Conservation (phyloP, 2,329 filamentous ascomycete species). For the Calycina herbarum region DNA sequence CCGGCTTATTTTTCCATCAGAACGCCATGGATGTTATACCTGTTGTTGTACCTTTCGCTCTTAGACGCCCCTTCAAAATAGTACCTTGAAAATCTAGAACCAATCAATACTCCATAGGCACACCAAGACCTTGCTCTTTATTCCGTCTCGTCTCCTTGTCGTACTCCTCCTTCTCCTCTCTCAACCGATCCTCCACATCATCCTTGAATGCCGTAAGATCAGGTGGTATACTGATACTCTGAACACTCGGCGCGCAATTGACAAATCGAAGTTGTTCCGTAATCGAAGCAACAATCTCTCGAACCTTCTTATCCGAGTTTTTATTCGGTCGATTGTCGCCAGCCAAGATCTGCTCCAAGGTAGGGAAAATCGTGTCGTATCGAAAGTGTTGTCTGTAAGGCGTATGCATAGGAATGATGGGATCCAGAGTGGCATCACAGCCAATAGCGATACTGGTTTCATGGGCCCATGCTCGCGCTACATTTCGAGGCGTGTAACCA, state of each 20-base stretch:
- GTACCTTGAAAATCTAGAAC: not conserved
- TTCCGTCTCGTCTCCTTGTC: conserved; percentile 54
- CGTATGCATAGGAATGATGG: conserved; percentile 74
- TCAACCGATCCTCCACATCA: conserved; percentile 66
- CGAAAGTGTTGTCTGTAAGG: conserved; percentile 89
- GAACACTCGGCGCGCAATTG: conserved; percentile 80
- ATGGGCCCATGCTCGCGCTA: conserved; percentile 94
- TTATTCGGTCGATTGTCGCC: conserved; percentile 70
- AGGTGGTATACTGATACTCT: conserved; percentile 77
- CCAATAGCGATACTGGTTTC: conserved; percentile 90
- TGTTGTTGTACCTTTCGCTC: not conserved
- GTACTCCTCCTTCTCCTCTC: conserved; percentile 62
- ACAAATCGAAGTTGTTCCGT: conserved; percentile 86
- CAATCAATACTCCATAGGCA: conserved; percentile 52
- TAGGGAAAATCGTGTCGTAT: conserved; percentile 83
- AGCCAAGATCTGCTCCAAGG: conserved; percentile 66
- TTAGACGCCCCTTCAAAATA: conserved; percentile 2
- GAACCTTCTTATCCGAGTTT: conserved; percentile 74
- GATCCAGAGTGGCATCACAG: conserved; percentile 66
- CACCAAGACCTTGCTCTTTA: conserved; percentile 58
- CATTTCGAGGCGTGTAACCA: conserved; percentile 94
- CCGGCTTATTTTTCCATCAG: not conserved
- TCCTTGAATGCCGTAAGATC: conserved; percentile 69
- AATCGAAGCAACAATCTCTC: conserved; percentile 74
- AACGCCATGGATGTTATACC: not conserved